These are phyloP conservation scores for Mitragyna speciosa DNA, from an alignment of 257 asterid species.

Conservation along the genomic window DNA sequence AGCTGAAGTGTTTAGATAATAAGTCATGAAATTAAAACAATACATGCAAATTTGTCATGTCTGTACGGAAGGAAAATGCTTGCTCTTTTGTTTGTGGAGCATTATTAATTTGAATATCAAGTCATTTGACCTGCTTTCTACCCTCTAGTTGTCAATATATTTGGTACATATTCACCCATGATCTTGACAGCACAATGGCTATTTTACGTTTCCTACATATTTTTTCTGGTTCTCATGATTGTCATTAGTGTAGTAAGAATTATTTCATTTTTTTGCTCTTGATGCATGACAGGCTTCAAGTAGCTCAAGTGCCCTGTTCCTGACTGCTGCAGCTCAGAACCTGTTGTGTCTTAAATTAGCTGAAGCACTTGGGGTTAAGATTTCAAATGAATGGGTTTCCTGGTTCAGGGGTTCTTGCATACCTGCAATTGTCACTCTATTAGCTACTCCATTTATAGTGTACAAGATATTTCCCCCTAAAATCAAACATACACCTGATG, in stretches of 20 bases:
- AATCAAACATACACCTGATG: slow-evolving; percentile 89
- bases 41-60: not conserved
- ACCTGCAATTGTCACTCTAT: slow-evolving; percentile 72
- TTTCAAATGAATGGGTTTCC: slow-evolving; percentile 79
- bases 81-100: not conserved
- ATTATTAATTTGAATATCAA: not conserved
- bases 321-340: slow-evolving; percentile 99
- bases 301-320: slow-evolving; percentile 98
- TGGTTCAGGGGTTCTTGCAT: slow-evolving; percentile 96
- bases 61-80: not conserved
- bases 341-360: slow-evolving; percentile 91
- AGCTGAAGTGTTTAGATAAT: not conserved
- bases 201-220: not conserved
- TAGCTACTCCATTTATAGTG: slow-evolving; percentile 72
- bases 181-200: not conserved
- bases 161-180: not conserved
- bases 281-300: slow-evolving; percentile 75
- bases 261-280: slow-evolving; percentile 22
- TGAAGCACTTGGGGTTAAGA: slow-evolving; percentile 92
- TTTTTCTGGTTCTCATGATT: not conserved
- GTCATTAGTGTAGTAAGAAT: too few relatives aligned
- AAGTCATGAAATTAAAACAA: not conserved
- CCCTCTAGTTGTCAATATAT: not conserved
- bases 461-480: slow-evolving; percentile 95
- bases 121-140: not conserved